phyloP scores from a whole-genome alignment of 2,329 filamentous ascomycete species.

The Blastomyces gilchristii region DNA sequence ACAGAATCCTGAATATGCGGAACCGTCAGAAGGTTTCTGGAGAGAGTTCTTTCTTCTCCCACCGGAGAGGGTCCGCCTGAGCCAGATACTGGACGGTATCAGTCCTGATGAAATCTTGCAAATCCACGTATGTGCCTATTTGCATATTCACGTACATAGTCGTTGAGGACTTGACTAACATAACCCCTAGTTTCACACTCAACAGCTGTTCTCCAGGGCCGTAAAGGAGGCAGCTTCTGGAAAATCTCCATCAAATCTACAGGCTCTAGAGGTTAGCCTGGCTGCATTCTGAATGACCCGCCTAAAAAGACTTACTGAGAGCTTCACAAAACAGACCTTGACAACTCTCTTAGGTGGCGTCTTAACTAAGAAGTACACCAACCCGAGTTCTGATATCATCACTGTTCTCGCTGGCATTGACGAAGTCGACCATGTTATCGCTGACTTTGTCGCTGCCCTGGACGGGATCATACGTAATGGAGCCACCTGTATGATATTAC shows the following conservation, averaged over 20 bases:
- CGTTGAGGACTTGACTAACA: constrained; percentile 1
- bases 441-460: constrained; percentile 73
- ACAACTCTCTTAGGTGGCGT: constrained; percentile 76
- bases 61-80: constrained; percentile 62
- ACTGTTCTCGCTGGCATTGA: constrained; percentile 79
- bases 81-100: constrained; percentile 58
- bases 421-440: constrained; percentile 74
- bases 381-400: constrained; percentile 91
- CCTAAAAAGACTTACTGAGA: constrained; percentile 27
- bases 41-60: constrained; percentile 85
- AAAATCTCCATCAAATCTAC: constrained; percentile 53
- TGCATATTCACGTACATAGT: constrained; percentile 3
- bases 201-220: constrained; percentile 66
- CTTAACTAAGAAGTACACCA: constrained; percentile 82
- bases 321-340: constrained; percentile 54
- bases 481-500: constrained; percentile 47
- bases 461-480: constrained; percentile 76
- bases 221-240: constrained; percentile 57
- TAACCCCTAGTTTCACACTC: constrained; percentile 49
- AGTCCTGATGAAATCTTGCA: constrained; percentile 65
- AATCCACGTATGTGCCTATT: constrained; percentile 47
- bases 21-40: constrained; percentile 88
- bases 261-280: constrained; percentile 66
- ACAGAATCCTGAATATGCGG: constrained; percentile 54
- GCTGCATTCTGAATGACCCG: not conserved